Evolutionary conservation across 2,329 filamentous ascomycete species (phyloP), one percentile per base, ranked within the genome.

Genomic region (Aspergillus melleus): DNA sequence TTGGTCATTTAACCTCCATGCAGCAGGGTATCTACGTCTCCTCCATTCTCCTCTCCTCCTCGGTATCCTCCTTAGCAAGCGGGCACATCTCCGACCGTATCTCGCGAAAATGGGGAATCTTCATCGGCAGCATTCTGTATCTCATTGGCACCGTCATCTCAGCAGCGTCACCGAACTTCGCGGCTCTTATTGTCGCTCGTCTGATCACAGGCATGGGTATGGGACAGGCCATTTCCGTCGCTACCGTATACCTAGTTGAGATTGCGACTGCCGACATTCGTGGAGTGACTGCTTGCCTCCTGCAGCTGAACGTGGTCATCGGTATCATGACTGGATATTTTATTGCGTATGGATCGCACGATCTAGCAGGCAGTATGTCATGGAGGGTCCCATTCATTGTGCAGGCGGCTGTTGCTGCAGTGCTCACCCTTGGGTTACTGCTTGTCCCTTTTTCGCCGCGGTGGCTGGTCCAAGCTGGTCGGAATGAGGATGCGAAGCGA

Each of bases 321-420:
- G 61, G 61, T 4, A 55, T 63, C 16, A 63, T 61, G 61, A 52
- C 54, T 3, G 61, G 61, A 14, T 63, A 61, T 44, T 63, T 63
- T 19, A 55, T 63, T 44, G 36, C 56, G 2, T 63, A 59, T 36
- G 61, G 61, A n/a, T 32, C 61, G 9, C 50, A 57, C 29, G 55
- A 57, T n/a, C 56, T 63, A 20, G 4, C 36, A 3, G 59, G 59
- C 1, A 59, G 59, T 24, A 26, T 53, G 32, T 24, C 60, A 8
- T 64, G 62, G 62, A 39, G 60, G 10, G 19, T 62, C 1, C 62
- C 60, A 14, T 62, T 64, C 24, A 49, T 62, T 0, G 42, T 64
- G n/a, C 62, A 64, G 47, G 55, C 57, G 3, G 49, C 54, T 14
- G 50, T 62, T 12, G 60, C 62, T 2, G 50, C 26, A 0, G 10